These are phyloP conservation scores for Escovopsis weberi DNA, from an alignment of 2,329 filamentous ascomycete genomes.

Conservation along the genomic window DNA sequence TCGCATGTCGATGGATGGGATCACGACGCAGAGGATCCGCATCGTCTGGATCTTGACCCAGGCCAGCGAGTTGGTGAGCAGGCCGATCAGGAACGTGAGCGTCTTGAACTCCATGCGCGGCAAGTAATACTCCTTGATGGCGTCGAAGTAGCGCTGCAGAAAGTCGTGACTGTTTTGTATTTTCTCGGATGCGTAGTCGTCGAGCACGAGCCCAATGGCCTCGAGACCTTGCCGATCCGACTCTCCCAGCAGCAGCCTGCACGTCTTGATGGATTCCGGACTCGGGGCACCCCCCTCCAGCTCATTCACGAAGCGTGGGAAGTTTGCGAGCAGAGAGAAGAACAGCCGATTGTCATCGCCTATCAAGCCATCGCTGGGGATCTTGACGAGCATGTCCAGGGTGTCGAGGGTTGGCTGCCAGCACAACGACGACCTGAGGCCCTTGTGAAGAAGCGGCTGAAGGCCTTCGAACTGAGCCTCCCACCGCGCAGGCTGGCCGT, in stretches of 20 bases:
- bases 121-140: slow-evolving; percentile 65
- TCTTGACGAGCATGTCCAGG: slow-evolving; percentile 61
- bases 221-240: slow-evolving; percentile 58
- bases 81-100: slow-evolving; percentile 78
- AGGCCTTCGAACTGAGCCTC: slow-evolving; percentile 79
- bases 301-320: slow-evolving; percentile 69
- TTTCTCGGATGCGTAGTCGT: slow-evolving; percentile 52
- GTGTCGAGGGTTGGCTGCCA: slow-evolving; percentile 64
- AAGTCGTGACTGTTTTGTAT: slow-evolving; percentile 63
- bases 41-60: slow-evolving; percentile 93
- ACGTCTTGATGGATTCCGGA: slow-evolving; percentile 43
- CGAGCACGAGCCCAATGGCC: slow-evolving; percentile 53
- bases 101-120: slow-evolving; percentile 71
- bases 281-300: slow-evolving; percentile 53
- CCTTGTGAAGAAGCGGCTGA: slow-evolving; percentile 78
- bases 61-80: slow-evolving; percentile 73
- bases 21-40: slow-evolving; percentile 70
- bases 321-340: slow-evolving; percentile 79
- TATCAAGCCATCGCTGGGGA: slow-evolving; percentile 68
- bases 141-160: slow-evolving; percentile 54
- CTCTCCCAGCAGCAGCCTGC: slow-evolving; percentile 54
- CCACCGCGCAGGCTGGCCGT: slow-evolving; percentile 75
- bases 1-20: slow-evolving; percentile 86
- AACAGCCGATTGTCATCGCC: slow-evolving; percentile 72
- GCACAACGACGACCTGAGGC: slow-evolving; percentile 72